A percentile compares a stretch with the other conserved stretches of the same genome.
Conservation (phyloP, 768 basidiomycete species). For the Pisolithus marmoratus region DNA sequence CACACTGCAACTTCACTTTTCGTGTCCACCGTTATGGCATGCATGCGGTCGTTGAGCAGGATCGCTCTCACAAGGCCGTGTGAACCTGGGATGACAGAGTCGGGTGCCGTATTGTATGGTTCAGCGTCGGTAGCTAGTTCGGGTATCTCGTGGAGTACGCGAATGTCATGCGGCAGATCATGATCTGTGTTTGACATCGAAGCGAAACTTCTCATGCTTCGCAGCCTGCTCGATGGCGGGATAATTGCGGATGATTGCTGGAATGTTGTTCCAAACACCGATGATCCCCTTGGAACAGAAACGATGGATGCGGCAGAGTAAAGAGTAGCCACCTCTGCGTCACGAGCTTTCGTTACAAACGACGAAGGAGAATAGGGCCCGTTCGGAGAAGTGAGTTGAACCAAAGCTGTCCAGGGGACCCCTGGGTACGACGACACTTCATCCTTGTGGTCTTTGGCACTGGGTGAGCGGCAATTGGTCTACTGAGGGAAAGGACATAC, state of each 20-base stretch:
- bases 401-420: conserved; percentile 66
- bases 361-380: conserved; percentile 46
- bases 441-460: conserved; percentile 15
- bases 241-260: conserved; percentile 19
- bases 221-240: conserved; percentile 21
- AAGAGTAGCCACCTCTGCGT: conserved; percentile 78
- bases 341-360: conserved; percentile 37
- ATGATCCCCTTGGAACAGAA: conserved; percentile 50
- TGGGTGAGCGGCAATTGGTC: conserved; percentile 6
- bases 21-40: conserved; percentile 88
- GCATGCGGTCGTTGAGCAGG: conserved; percentile 82
- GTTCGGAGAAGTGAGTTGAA: conserved; percentile 64
- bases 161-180: conserved; percentile 34
- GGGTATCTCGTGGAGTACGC: conserved; percentile 55
- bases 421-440: conserved; percentile 40
- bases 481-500: conserved; percentile 8
- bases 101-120: conserved; percentile 50
- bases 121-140: conserved; percentile 80
- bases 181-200: conserved; percentile 19
- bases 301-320: conserved; percentile 82
- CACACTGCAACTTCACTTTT: conserved; percentile 85
- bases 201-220: conserved; percentile 12
- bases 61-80: conserved; percentile 78
- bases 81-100: conserved; percentile 68
- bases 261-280: conserved; percentile 33